A percentile compares a stretch with the other conserved stretches of the same genome.
phyloP scores from a whole-genome alignment of 441 rosid genomes.

The Adansonia madagascariensis region DNA sequence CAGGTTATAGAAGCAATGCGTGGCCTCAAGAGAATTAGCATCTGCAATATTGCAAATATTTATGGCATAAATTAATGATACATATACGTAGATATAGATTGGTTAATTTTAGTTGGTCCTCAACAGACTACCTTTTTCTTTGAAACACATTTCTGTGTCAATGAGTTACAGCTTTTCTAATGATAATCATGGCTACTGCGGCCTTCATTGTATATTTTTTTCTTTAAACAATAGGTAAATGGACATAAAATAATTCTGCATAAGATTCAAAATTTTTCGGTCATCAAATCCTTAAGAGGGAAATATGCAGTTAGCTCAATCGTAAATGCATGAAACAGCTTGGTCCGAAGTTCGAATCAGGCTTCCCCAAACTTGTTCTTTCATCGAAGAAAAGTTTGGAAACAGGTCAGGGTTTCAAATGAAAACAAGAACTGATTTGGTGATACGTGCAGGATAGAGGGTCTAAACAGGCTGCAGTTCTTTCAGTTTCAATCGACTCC shows the following conservation, averaged over 20 bases:
- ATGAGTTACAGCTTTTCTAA: slow-evolving; percentile 27
- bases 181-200: slow-evolving; percentile 34
- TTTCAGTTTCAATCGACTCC: background rate
- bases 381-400: too few relatives aligned
- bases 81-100: slow-evolving; percentile 24
- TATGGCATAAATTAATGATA: background rate
- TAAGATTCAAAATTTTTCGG: background rate
- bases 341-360: too few relatives aligned
- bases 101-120: slow-evolving; percentile 25
- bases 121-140: slow-evolving; percentile 10
- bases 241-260: background rate
- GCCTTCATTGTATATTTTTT: background rate
- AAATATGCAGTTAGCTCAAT: too few relatives aligned
- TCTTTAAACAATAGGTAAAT: too few relatives aligned
- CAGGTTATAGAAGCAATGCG: slow-evolving; percentile 43
- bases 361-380: too few relatives aligned
- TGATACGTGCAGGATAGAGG: background rate
- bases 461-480: background rate
- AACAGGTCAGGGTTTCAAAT: too few relatives aligned
- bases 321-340: too few relatives aligned
- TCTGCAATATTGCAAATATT: background rate
- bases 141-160: slow-evolving; percentile 31
- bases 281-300: too few relatives aligned
- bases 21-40: background rate
- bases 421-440: background rate